phyloP scores from a whole-genome alignment of 2,329 filamentous ascomycete species.

The Claviceps capensis region DNA sequence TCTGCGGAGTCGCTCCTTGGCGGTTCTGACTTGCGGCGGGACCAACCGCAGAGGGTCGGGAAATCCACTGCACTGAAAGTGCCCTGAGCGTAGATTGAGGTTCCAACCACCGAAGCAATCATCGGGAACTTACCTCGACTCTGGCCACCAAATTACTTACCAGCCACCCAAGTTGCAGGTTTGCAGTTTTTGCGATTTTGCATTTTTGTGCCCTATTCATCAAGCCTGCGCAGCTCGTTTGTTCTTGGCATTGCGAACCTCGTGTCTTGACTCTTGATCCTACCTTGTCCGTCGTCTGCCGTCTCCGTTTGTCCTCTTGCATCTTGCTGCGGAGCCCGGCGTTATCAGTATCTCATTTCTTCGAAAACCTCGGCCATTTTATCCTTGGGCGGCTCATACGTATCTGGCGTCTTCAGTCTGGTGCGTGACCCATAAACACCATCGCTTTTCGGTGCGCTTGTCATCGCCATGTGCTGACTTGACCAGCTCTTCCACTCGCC shows the following conservation, averaged over 20 bases:
- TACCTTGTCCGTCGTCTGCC: not conserved
- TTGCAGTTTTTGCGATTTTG: not conserved
- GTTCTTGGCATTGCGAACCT: slow-evolving; percentile 5
- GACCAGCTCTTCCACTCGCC: slow-evolving; percentile 1
- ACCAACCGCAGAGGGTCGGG: slow-evolving; percentile 4
- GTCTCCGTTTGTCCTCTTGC: slow-evolving; percentile 8
- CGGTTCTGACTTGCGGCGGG: slow-evolving; percentile 1
- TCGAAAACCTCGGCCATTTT: not conserved
- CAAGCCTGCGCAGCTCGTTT: not conserved
- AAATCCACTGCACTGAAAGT: not conserved
- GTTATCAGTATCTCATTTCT: slow-evolving; percentile 12
- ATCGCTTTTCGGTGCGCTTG: not conserved
- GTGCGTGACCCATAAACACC: slow-evolving; percentile 1
- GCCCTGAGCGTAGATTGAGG: no score
- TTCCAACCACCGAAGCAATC: no score
- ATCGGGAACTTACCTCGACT: no score
- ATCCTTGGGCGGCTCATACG: no score
- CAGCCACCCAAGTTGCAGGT: no score
- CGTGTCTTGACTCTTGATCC: slow-evolving; percentile 4
- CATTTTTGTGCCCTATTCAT: slow-evolving; percentile 1
- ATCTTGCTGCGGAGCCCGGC: slow-evolving; percentile 14
- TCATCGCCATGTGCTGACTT: slow-evolving; percentile 4
- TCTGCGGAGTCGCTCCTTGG: not conserved
- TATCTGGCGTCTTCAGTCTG: not conserved
- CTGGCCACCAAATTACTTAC: no score